Evolutionary conservation across 2,329 filamentous ascomycete genomes (phyloP).

Genomic region (Gyromitra esculenta): DNA sequence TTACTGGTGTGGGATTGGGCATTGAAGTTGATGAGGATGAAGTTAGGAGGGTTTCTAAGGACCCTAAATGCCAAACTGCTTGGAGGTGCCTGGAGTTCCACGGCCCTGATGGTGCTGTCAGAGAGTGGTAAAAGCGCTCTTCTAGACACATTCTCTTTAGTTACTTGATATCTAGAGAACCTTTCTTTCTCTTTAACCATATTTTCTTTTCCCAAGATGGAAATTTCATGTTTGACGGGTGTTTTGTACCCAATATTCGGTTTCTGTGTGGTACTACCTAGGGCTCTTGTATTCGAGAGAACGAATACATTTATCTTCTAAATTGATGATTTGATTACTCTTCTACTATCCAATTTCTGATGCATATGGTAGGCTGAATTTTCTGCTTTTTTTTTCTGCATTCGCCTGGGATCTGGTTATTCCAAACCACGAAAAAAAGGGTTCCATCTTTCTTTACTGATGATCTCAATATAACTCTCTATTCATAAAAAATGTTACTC

Average conservation of each 20-base stretch:
- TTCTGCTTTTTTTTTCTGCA: background rate
- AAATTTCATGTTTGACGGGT: constrained; percentile 1
- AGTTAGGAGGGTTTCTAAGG: constrained; percentile 69
- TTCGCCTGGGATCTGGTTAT: background rate
- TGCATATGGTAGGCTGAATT: background rate
- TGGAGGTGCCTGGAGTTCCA: constrained; percentile 75
- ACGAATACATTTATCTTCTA: constrained; percentile 4
- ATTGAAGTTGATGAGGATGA: constrained; percentile 77
- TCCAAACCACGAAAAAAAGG: background rate
- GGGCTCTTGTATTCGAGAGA: background rate
- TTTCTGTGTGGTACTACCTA: background rate
- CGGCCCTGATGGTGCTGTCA: constrained; percentile 72
- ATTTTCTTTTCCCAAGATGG: background rate
- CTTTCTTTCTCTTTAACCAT: background rate
- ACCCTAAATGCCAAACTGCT: constrained; percentile 64
- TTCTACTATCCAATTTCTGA: background rate
- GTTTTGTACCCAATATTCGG: background rate
- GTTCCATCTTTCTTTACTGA: background rate
- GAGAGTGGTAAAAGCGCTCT: constrained; percentile 70
- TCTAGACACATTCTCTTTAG: background rate
- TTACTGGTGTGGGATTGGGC: constrained; percentile 71
- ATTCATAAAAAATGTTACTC: background rate
- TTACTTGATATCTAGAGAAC: constrained; percentile 15
- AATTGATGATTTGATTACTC: background rate
- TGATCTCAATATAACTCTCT: background rate